These are phyloP conservation scores for Lactuca sativa DNA, from an alignment of 129 eudicot genomes.

Conservation along the genomic window DNA sequence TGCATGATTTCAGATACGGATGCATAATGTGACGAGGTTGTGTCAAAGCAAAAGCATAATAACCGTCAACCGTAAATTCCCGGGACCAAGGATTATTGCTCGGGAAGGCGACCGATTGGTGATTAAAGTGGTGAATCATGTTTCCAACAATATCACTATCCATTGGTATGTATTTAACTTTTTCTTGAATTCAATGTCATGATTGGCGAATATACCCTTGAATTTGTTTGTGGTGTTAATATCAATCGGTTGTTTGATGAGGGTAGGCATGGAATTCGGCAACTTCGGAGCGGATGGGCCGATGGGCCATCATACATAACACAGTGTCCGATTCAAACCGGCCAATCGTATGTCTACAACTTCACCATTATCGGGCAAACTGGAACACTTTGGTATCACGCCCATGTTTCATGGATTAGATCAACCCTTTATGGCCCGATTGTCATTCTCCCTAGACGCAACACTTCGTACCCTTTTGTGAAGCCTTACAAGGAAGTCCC, in stretches of 20 bases:
- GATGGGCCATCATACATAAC: conserved; percentile 59
- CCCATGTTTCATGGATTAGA: conserved; percentile 52
- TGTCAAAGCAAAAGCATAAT: conserved; percentile 63
- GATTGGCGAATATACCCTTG: background rate
- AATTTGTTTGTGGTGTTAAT: background rate
- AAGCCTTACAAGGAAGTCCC: conserved; percentile 58
- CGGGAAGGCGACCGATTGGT: conserved; percentile 66
- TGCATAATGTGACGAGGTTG: conserved; percentile 64
- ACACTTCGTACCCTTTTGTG: conserved; percentile 45
- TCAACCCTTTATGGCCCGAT: conserved; percentile 55
- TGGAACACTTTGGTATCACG: conserved; percentile 59
- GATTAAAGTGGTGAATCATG: conserved; percentile 63
- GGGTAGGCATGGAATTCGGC: conserved; percentile 61
- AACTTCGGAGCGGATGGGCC: conserved; percentile 54
- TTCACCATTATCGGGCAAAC: conserved; percentile 54
- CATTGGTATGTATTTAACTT: conserved; percentile 49
- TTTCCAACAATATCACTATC: conserved; percentile 52
- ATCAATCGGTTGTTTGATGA: background rate
- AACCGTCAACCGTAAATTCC: conserved; percentile 65
- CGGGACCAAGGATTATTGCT: conserved; percentile 62
- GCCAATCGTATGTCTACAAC: conserved; percentile 50
- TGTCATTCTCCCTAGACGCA: conserved; percentile 45
- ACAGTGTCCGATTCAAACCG: conserved; percentile 59
- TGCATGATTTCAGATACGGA: conserved; percentile 39
- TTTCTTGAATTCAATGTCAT: background rate